A percentile compares a stretch with the other conserved stretches of the same genome.
Conservation (phyloP, 768 basidiomycete genomes). For the Lepiota venenata region DNA sequence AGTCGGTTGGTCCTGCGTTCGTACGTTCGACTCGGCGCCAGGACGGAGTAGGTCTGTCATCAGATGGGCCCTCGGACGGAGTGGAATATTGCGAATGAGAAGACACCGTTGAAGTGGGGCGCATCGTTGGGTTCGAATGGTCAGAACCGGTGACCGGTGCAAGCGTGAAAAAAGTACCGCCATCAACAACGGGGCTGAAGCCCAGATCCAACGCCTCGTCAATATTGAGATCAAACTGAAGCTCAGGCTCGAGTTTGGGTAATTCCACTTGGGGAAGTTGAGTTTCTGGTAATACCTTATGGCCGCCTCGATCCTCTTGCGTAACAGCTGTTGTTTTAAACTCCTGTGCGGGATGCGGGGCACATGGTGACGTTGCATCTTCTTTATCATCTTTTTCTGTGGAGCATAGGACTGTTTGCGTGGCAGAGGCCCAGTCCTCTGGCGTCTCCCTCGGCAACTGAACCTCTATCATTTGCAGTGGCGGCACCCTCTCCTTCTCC, state of each 20-base stretch:
- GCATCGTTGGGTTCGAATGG: conserved; percentile 1
- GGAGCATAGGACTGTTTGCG: conserved; percentile 32
- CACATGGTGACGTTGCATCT: conserved; percentile 14
- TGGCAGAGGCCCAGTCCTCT: conserved; percentile 40
- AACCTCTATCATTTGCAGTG: conserved; percentile 30
- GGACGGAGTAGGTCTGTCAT: conserved; percentile 28
- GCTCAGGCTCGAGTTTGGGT: conserved; percentile 2
- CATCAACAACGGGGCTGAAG: conserved; percentile 4
- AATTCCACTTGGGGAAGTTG: neutral
- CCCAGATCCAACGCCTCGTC: conserved; percentile 11
- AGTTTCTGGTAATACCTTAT: neutral
- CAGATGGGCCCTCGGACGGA: conserved; percentile 19
- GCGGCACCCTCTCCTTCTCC: conserved; percentile 16
- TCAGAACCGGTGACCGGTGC: conserved; percentile 4
- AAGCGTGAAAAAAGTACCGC: neutral
- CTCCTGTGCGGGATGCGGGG: conserved; percentile 3
- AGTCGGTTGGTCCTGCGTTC: conserved; percentile 2
- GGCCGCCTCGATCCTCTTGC: neutral
- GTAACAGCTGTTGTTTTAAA: neutral
- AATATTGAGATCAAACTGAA: conserved; percentile 8
- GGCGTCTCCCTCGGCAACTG: conserved; percentile 28
- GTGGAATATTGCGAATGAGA: conserved; percentile 1
- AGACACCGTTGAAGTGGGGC: conserved; percentile 5
- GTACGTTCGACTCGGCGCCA: neutral
- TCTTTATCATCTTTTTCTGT: conserved; percentile 16